A percentile compares a stretch with the other conserved stretches of the same genome.
Conservation (phyloP, 495 filamentous ascomycete genomes). For the Xylaria castorea region DNA sequence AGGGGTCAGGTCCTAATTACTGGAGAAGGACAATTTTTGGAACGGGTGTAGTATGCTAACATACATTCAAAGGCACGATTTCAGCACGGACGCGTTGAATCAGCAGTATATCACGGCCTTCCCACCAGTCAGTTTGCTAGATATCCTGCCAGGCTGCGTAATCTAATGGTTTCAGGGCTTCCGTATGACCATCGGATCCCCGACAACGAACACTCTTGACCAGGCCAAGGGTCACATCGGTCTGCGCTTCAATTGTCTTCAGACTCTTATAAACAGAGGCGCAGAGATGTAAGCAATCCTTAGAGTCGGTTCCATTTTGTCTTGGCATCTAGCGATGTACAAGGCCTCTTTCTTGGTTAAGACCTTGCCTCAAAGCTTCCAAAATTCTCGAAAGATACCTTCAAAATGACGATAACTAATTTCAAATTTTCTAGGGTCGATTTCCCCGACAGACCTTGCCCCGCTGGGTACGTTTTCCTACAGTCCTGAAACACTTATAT, state of each 20-base stretch:
- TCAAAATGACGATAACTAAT: not conserved
- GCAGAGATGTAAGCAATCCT: conserved; percentile 41
- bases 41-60: conserved; percentile 56
- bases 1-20: conserved; percentile 47
- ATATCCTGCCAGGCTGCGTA: not conserved
- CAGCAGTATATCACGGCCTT: conserved; percentile 53
- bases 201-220: conserved; percentile 41
- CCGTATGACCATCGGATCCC: conserved; percentile 61
- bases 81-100: conserved; percentile 49
- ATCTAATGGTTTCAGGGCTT: conserved; percentile 49
- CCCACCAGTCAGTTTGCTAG: conserved; percentile 46
- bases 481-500: not conserved
- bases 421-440: conserved; percentile 31
- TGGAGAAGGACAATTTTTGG: conserved; percentile 50
- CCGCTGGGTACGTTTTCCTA: conserved; percentile 41
- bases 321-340: not conserved
- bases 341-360: not conserved
- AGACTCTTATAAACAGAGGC: conserved; percentile 49
- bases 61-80: conserved; percentile 53
- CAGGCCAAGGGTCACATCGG: conserved; percentile 46
- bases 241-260: conserved; percentile 57
- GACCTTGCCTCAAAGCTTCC: not conserved
- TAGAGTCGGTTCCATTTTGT: not conserved
- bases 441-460: conserved; percentile 54
- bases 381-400: not conserved